A percentile compares a stretch with the other conserved stretches of the same genome.
phyloP scores from a whole-genome alignment of 78 protist genomes.

The Speleostelium caveatum region DNA sequence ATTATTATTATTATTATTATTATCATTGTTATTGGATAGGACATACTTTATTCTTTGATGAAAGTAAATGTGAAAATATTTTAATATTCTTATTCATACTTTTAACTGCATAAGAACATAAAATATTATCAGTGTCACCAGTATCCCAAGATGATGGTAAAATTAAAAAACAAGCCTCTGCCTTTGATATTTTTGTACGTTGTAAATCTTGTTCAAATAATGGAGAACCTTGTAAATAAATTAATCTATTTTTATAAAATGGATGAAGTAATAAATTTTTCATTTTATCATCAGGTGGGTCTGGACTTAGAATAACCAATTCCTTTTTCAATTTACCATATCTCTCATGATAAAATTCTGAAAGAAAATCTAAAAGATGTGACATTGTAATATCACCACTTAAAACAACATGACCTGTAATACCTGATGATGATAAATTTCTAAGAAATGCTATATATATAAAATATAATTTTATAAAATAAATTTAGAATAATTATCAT shows the following conservation, averaged over 20 bases:
- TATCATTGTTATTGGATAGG: background rate
- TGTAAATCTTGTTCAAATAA: constrained; percentile 72
- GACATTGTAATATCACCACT: constrained; percentile 70
- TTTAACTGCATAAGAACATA: constrained; percentile 72
- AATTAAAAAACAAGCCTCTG: constrained; percentile 53
- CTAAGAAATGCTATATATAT: constrained; percentile 50
- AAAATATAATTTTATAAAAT: background rate
- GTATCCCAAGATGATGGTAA: constrained; percentile 41
- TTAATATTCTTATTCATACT: constrained; percentile 54
- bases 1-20: background rate
- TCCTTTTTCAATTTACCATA: constrained; percentile 61
- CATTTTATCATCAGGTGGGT: constrained; percentile 69
- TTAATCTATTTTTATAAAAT: constrained; percentile 64
- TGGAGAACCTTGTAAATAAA: constrained; percentile 65
- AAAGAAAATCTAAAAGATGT: constrained; percentile 61
- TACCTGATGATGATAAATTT: constrained; percentile 59
- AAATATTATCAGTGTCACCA: constrained; percentile 56
- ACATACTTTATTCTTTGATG: constrained; percentile 43
- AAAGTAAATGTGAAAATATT: constrained; percentile 42
- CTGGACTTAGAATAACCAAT: constrained; percentile 45
- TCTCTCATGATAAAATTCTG: constrained; percentile 73
- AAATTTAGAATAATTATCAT: background rate
- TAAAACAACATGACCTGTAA: constrained; percentile 67
- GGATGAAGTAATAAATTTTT: constrained; percentile 59
- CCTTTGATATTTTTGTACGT: constrained; percentile 45